Evolutionary conservation across 164 flowering plant species (phyloP).

Genomic region (Taxillus chinensis): DNA sequence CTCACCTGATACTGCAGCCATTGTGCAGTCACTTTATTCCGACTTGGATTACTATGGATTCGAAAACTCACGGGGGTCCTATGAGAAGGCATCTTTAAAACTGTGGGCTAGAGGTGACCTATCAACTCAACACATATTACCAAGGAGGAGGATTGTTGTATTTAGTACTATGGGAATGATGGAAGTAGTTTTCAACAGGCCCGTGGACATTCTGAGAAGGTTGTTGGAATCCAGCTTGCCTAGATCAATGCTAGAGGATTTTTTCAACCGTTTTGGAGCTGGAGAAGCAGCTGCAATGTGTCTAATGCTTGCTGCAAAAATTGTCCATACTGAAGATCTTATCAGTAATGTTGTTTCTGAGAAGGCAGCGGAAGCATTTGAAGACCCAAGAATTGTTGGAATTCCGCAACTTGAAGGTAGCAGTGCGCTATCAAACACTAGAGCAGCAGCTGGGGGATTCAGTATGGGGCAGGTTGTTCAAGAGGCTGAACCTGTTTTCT

Average conservation of each 20-base stretch:
- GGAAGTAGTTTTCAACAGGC: constrained; percentile 87
- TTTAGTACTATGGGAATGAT: constrained; percentile 96
- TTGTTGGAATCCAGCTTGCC: constrained; percentile 72
- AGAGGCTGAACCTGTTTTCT: constrained; percentile 92
- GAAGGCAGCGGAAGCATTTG: constrained; percentile 96
- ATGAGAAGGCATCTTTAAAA: constrained; percentile 55
- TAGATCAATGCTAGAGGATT: constrained; percentile 76
- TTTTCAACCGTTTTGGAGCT: constrained; percentile 89
- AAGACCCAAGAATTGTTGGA: constrained; percentile 91
- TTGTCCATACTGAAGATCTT: constrained; percentile 52
- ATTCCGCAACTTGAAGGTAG: constrained; percentile 90
- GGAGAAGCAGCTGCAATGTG: constrained; percentile 99
- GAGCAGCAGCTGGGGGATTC: constrained; percentile 79
- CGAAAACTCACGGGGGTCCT: constrained; percentile 42
- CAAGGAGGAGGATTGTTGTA: constrained; percentile 70
- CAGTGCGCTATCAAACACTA: constrained; percentile 56
- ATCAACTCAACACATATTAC: constrained; percentile 78
- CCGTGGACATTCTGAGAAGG: constrained; percentile 81
- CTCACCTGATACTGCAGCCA: constrained; percentile 54
- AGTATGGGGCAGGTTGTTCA: constrained; percentile 99
- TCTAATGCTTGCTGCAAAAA: constrained; percentile 75
- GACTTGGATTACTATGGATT: constrained; percentile 54
- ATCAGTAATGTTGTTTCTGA: constrained; percentile 69
- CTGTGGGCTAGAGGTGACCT: constrained; percentile 94
- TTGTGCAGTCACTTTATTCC: constrained; percentile 72